Evolutionary conservation across 345 rosid species (phyloP).

Genomic region (Syzygium aqueum): DNA sequence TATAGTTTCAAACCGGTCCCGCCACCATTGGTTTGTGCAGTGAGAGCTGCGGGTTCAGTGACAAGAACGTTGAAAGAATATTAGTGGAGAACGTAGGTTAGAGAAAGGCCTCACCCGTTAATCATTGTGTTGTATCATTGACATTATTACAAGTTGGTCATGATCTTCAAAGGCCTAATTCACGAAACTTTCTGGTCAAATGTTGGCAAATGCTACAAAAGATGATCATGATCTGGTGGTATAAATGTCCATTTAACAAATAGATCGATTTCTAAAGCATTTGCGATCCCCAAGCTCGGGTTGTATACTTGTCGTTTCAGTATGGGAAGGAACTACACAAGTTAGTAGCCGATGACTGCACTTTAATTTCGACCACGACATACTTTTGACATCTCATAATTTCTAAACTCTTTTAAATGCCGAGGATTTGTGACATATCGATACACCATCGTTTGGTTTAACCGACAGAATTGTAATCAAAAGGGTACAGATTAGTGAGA

Average conservation of each 20-base stretch:
- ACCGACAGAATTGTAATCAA: background rate
- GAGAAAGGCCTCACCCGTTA: background rate
- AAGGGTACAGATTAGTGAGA: background rate
- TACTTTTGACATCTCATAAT: no score
- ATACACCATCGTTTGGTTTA: background rate
- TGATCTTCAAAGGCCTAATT: background rate
- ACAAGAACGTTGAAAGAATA: background rate
- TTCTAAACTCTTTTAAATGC: no score
- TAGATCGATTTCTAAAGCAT: background rate
- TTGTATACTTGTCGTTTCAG: background rate
- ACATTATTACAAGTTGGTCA: fast-evolving
- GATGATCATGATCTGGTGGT: background rate
- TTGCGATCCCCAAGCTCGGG: no score
- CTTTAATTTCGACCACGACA: no score
- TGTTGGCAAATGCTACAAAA: background rate
- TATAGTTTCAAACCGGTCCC: fast-evolving
- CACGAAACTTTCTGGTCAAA: background rate
- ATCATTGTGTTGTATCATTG: background rate
- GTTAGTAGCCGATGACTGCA: background rate
- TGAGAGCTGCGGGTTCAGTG: background rate
- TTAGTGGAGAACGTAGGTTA: background rate
- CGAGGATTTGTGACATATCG: background rate
- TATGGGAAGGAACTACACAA: background rate
- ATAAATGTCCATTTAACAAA: background rate
- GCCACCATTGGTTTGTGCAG: background rate